phyloP scores from a whole-genome alignment of 495 filamentous ascomycete genomes.

The Annulohypoxylon bovei region DNA sequence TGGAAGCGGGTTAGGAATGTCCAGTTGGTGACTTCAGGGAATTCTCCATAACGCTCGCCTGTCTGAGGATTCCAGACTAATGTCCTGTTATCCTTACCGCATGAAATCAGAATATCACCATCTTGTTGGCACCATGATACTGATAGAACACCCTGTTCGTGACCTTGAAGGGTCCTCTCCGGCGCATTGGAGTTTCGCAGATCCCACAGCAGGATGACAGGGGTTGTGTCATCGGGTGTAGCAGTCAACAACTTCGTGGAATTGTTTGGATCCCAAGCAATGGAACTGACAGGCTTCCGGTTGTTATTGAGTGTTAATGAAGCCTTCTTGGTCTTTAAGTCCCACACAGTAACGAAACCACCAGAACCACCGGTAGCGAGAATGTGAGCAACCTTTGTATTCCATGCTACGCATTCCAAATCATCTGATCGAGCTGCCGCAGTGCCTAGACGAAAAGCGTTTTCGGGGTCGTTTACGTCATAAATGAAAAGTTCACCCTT shows the following conservation, averaged over 20 bases:
- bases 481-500: slow-evolving; percentile 98
- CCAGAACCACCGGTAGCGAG: slow-evolving; percentile 92
- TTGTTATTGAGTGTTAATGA: slow-evolving; percentile 96
- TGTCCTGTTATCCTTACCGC: slow-evolving; percentile 95
- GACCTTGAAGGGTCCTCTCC: slow-evolving; percentile 85
- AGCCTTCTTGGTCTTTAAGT: slow-evolving; percentile 96
- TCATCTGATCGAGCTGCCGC: slow-evolving; percentile 90
- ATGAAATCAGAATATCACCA: slow-evolving; percentile 88
- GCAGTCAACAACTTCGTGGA: slow-evolving; percentile 93
- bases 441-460: slow-evolving; percentile 87
- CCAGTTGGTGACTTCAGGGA: slow-evolving; percentile 98
- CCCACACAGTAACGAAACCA: slow-evolving; percentile 98
- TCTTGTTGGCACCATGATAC: slow-evolving; percentile 97
- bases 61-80: slow-evolving; percentile 96
- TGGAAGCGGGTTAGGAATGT: slow-evolving; percentile 96
- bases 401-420: slow-evolving; percentile 96
- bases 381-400: slow-evolving; percentile 97
- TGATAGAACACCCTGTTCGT: slow-evolving; percentile 92
- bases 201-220: slow-evolving; percentile 92
- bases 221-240: slow-evolving; percentile 89
- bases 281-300: slow-evolving; percentile 91
- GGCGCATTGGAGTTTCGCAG: slow-evolving; percentile 95
- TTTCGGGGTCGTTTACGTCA: slow-evolving; percentile 87
- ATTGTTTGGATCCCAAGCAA: slow-evolving; percentile 96
- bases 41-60: slow-evolving; percentile 86